Base-by-base conservation (phyloP, 1,284 basidiomycete species). In the Uromyces viciae-fabae region DNA sequence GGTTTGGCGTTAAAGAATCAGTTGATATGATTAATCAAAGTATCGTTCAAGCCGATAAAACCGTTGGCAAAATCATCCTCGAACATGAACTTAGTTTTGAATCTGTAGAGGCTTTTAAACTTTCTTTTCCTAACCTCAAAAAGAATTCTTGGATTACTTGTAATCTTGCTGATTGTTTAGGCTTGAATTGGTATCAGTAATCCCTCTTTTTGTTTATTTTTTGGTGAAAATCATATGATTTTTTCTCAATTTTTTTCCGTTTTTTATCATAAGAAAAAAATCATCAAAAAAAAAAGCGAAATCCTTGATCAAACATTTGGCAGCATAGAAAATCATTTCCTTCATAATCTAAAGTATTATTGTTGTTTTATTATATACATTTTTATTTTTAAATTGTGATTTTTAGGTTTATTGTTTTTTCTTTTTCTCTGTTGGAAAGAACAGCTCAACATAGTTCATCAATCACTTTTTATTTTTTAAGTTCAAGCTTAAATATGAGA, bases 41-140 rank as follows among this genome's bases (percentile, higher is more conserved):
- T n/a, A 31, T 66, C 33, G 42, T 56, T 78, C 49, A 49, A 69
- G 17, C 46, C 22, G 36, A 78, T 22, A 43, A 33, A 43, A 54
- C 76, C 1, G 91, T 91, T 9, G 94, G 94, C 49, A 88, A 94
- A 31, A 89, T 94, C 83, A 88, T 93, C 81, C 89, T 95, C 82
- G 92, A 95, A 86, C 94, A 96, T 86, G 94, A 95, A 86, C 87
- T 92, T 22, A 89, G 88, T 28, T 87, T 90, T 66, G 84, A 88
- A 81, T 88, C 91, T 36, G 90, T 94, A 54, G 85, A 88, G 64
- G 89, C 90, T 9, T 95, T 94, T 87, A 91, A 92, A 22, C 86
- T 88, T 75, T 86, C 90, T 22, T 94, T 89, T 85, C 90, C 91
- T 3, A 82, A 89, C 58, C 90, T 94, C 84, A 87, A 88, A 77